A percentile compares a stretch with the other conserved stretches of the same genome.
Conservation (phyloP, 2,329 filamentous ascomycete genomes). For the Botryotinia narcissicola region DNA sequence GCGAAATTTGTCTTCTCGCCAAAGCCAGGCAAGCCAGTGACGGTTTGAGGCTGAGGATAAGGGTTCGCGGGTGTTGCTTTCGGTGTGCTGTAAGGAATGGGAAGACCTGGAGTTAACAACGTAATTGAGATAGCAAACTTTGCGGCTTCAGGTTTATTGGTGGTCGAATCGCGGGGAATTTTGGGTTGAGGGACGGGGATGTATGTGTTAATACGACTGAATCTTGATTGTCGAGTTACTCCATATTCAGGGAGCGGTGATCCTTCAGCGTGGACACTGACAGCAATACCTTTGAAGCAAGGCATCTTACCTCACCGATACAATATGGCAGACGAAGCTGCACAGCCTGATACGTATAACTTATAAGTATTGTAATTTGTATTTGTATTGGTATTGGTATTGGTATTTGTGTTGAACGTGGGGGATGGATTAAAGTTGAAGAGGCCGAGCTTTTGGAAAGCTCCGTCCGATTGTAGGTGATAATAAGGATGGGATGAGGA, state of each 20-base stretch:
- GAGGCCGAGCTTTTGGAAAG: slow-evolving; percentile 17
- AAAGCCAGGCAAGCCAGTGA: slow-evolving; percentile 65
- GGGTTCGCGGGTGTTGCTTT: slow-evolving; percentile 75
- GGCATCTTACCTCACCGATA: slow-evolving; percentile 57
- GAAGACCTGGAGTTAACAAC: slow-evolving; percentile 80
- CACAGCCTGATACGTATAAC: slow-evolving; percentile 23
- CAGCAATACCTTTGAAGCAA: slow-evolving; percentile 98
- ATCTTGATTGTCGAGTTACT: slow-evolving; percentile 87
- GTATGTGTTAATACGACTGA: slow-evolving; percentile 92
- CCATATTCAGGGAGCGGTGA: slow-evolving; percentile 88
- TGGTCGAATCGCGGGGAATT: slow-evolving; percentile 60
- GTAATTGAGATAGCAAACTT: slow-evolving; percentile 99
- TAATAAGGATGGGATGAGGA: slow-evolving; percentile 9
- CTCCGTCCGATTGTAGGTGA: slow-evolving; percentile 17
- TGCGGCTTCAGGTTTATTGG: slow-evolving; percentile 80
- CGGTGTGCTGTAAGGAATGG: slow-evolving; percentile 89
- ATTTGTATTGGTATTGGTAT: neutral
- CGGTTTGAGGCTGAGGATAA: slow-evolving; percentile 76
- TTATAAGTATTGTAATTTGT: neutral
- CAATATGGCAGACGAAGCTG: slow-evolving; percentile 32
- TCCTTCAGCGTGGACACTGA: slow-evolving; percentile 84
- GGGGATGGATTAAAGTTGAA: slow-evolving; percentile 14
- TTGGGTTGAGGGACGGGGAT: slow-evolving; percentile 92
- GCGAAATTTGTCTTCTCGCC: slow-evolving; percentile 51
- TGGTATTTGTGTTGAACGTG: slow-evolving; percentile 14